phyloP scores from a whole-genome alignment of 306 rosid genomes.

The Cicer yamashitae region DNA sequence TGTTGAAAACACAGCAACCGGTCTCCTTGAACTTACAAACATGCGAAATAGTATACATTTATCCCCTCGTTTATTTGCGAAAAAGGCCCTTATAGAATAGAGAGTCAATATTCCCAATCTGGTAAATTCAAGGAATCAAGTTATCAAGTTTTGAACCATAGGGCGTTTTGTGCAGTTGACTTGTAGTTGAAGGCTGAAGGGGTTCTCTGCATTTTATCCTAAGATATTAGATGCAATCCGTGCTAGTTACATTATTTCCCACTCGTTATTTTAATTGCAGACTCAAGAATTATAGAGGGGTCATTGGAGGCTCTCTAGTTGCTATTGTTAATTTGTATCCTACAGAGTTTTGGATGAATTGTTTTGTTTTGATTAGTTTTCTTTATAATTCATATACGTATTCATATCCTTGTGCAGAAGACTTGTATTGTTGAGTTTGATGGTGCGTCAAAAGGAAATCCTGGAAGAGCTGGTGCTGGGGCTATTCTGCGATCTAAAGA shows the following conservation, averaged over 20 bases:
- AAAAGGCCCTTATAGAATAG: neutral
- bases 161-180: neutral
- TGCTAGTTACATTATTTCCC: constrained; percentile 5
- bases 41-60: neutral
- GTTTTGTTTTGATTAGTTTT: constrained; percentile 18
- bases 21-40: neutral
- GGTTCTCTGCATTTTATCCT: constrained; percentile 7
- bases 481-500: constrained; percentile 59
- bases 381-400: neutral
- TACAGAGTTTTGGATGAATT: constrained; percentile 35
- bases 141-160: neutral
- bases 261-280: neutral
- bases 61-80: neutral
- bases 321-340: constrained; percentile 16
- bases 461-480: constrained; percentile 72
- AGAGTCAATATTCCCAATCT: neutral
- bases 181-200: constrained; percentile 16
- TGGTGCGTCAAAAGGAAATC: constrained; percentile 71
- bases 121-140: constrained; percentile 4
- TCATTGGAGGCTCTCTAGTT: constrained; percentile 21
- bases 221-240: neutral
- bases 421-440: constrained; percentile 62
- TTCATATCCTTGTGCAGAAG: constrained; percentile 41
- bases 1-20: constrained; percentile 6
- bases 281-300: constrained; percentile 1